Evolutionary conservation across 148 eudicot species (phyloP).

Genomic region (Heliamphora exappendiculata): DNA sequence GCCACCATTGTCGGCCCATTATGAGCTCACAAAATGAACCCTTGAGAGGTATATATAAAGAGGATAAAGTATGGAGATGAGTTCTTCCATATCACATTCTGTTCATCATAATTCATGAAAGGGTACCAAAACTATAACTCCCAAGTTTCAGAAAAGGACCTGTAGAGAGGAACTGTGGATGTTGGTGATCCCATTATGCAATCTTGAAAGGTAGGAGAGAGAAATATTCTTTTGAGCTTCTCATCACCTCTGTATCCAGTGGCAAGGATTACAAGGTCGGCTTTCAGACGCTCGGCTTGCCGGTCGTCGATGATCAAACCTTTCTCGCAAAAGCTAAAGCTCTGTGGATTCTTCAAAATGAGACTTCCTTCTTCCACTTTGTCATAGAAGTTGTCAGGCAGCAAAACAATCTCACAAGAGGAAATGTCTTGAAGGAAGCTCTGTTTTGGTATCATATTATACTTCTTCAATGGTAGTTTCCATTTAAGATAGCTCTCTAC

Average conservation of each 20-base stretch:
- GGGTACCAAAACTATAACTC: too few relatives aligned
- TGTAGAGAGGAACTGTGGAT: slow-evolving; percentile 27
- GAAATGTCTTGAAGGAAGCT: slow-evolving; percentile 26
- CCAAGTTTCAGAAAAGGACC: slow-evolving; percentile 11
- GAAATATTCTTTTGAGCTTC: slow-evolving; percentile 35
- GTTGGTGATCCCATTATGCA: slow-evolving; percentile 22
- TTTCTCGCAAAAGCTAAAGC: slow-evolving; percentile 22
- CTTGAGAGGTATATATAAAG: too few relatives aligned
- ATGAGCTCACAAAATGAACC: too few relatives aligned
- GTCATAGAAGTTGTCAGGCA: slow-evolving; percentile 31
- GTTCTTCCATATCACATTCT: too few relatives aligned
- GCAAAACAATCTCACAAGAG: slow-evolving; percentile 20
- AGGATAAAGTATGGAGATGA: too few relatives aligned
- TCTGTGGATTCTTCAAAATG: slow-evolving; percentile 23
- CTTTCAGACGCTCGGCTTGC: slow-evolving; percentile 11
- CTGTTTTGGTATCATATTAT: slow-evolving; percentile 30
- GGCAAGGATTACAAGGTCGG: slow-evolving; percentile 40
- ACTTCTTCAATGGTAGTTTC: slow-evolving; percentile 27
- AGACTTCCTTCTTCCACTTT: slow-evolving; percentile 41
- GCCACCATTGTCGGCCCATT: too few relatives aligned
- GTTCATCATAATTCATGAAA: too few relatives aligned
- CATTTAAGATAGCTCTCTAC: slow-evolving; percentile 36
- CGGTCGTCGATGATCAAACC: slow-evolving; percentile 25
- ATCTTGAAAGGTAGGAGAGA: slow-evolving; percentile 19
- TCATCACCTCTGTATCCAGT: slow-evolving; percentile 41